Base-by-base conservation (phyloP, 1,139 yeast genomes). In the Saccharomyces hybrid region DNA sequence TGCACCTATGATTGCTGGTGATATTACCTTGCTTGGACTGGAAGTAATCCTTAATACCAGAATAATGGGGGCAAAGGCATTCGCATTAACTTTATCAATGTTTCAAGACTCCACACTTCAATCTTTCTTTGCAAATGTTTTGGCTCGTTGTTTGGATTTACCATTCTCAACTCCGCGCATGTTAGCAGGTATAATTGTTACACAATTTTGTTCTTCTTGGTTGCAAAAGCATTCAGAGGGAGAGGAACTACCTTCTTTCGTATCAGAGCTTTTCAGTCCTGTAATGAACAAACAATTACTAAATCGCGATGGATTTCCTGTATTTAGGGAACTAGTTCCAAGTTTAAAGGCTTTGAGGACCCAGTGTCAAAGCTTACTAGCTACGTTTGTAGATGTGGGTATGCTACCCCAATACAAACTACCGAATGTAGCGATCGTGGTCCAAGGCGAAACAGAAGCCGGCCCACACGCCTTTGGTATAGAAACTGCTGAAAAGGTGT, bases 391-490 rank as follows among this genome's bases (percentile, higher is more conserved):
- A 34, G 90, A 85, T 50, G 79, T 78, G 31, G 96, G 95, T 5
- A 86, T 86, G 69, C 71, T 90, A 14, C 76, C 95, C 2, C 81
- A 84, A n/a, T 78, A 20, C 23, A 20, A 20, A 20, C 23, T 20
- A 20, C 23, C 23, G 3, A 20, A 20, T 20, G 23, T 20, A 2
- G 23, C 23, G 3, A 20, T 20, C 3, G 23, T 20, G 23, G 23
- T 20, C 23, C 23, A 20, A 20, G 99, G 99, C 38, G 99, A 93
- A 67, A 77, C 84, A 1, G 96, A 88, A 59, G 96, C 98, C 3
- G 98, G 97, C 0, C 91, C 96, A 0, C 91, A 86, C 62, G 98
- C 98, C 0, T 95, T 95, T 71, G 81, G 89, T 9, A 70, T 93
- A 50, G 86, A 80, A 47, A 81, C 82, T 61, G 98, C 97, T 0